Conservation (phyloP, 2,329 filamentous ascomycete species). For the Sordariomycetes sp. region DNA sequence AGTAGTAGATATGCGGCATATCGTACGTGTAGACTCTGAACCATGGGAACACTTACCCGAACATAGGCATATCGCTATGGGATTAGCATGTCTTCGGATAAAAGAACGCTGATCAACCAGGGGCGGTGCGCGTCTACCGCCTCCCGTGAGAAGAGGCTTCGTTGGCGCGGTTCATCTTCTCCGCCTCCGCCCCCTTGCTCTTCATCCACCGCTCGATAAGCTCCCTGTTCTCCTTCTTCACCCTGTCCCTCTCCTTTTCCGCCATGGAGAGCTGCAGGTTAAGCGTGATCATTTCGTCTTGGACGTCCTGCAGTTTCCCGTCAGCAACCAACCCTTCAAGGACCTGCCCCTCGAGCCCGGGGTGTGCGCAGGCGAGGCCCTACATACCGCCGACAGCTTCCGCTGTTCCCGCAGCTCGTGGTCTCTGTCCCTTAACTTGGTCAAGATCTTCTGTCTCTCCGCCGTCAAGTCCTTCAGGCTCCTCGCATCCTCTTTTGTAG, state of each 20-base stretch:
- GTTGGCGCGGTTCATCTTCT: constrained; percentile 68
- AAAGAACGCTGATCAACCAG: neutral
- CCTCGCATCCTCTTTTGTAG: constrained; percentile 47
- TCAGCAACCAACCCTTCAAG: neutral
- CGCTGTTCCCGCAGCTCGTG: constrained; percentile 79
- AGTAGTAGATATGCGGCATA: neutral
- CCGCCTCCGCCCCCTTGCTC: constrained; percentile 74
- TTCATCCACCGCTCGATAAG: constrained; percentile 88
- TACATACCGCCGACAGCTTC: constrained; percentile 61
- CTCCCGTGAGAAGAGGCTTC: constrained; percentile 28
- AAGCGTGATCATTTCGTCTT: constrained; percentile 84
- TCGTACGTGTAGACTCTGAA: neutral
- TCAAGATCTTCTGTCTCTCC: constrained; percentile 50
- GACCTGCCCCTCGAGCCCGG: neutral
- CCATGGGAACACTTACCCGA: neutral
- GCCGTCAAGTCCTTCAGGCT: constrained; percentile 50
- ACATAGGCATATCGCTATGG: neutral
- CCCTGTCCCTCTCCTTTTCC: constrained; percentile 61
- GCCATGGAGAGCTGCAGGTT: constrained; percentile 82
- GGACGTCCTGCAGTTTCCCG: constrained; percentile 49
- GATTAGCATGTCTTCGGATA: neutral
- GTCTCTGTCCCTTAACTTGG: constrained; percentile 67
- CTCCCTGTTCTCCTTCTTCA: constrained; percentile 77
- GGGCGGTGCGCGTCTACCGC: constrained; percentile 9
- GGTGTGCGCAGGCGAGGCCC: neutral